Conservation (phyloP, 1,139 yeast genomes). For the Saccharomycopsis hybrid region DNA sequence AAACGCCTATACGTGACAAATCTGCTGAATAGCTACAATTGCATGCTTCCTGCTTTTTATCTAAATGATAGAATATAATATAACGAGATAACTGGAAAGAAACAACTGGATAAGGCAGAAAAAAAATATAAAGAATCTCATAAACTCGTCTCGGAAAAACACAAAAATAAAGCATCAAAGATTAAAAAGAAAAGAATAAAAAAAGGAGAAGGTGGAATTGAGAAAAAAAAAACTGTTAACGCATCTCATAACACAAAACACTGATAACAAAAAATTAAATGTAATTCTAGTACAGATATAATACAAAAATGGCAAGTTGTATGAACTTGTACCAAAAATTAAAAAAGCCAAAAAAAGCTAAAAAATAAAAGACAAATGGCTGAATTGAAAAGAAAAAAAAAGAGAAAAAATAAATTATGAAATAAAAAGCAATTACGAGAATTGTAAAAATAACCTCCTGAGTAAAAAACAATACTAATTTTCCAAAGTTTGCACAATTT, state of each 20-base stretch:
- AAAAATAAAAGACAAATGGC: not conserved
- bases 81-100: no score
- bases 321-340: not conserved
- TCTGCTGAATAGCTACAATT: no score
- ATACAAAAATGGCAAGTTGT: no score
- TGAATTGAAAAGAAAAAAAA: not conserved
- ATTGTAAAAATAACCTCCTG: not conserved
- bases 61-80: no score
- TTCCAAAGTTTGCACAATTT: slow-evolving; percentile 20
- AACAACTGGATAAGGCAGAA: no score
- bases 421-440: not conserved
- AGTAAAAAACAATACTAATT: not conserved
- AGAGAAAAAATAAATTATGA: not conserved
- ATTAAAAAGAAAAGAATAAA: not conserved
- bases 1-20: no score
- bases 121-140: no score
- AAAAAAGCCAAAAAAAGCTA: not conserved
- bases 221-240: not conserved
- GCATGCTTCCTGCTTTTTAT: no score
- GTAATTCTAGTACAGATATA: no score
- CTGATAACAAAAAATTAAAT: no score
- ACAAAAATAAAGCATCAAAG: not conserved
- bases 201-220: not conserved
- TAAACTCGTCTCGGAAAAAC: not conserved
- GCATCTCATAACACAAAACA: not conserved